Conservation (phyloP, 257 asterid genomes). For the Solanum pinnatisectum region DNA sequence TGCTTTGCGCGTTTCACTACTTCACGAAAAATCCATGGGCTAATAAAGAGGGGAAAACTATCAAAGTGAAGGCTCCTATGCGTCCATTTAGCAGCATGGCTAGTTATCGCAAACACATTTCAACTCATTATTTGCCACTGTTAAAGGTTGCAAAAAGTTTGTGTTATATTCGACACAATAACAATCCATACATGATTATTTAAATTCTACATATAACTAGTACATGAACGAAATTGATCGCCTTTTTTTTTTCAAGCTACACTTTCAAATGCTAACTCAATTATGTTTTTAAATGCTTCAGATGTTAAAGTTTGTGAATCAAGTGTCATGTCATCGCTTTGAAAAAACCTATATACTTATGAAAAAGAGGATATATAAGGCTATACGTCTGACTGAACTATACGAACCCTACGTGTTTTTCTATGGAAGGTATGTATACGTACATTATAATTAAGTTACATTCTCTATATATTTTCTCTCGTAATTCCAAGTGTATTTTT, state of each 20-base stretch:
- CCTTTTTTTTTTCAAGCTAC: background rate
- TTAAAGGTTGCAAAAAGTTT: slow-evolving; percentile 16
- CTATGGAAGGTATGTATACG: slow-evolving; percentile 36
- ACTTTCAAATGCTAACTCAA: background rate
- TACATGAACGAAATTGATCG: background rate
- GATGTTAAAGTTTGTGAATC: background rate
- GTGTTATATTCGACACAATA: background rate
- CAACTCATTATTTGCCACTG: slow-evolving; percentile 29
- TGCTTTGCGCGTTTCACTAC: slow-evolving; percentile 8
- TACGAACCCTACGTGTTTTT: slow-evolving; percentile 44
- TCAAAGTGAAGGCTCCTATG: slow-evolving; percentile 8
- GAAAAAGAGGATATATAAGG: slow-evolving; percentile 16
- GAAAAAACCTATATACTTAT: slow-evolving; percentile 9
- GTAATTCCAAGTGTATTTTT: background rate
- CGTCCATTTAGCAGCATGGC: slow-evolving; percentile 22
- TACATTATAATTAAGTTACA: no score
- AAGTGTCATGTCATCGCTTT: slow-evolving; percentile 18
- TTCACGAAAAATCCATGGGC: slow-evolving; percentile 25
- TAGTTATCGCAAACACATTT: slow-evolving; percentile 34
- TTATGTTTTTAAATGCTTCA: background rate
- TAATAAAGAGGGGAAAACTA: slow-evolving; percentile 17
- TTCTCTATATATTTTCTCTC: background rate
- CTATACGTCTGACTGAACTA: slow-evolving; percentile 23
- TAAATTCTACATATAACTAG: background rate
- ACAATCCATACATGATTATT: background rate